phyloP scores from a whole-genome alignment of 352 stramenopile species.

The Peronosclerospora sorghi region DNA sequence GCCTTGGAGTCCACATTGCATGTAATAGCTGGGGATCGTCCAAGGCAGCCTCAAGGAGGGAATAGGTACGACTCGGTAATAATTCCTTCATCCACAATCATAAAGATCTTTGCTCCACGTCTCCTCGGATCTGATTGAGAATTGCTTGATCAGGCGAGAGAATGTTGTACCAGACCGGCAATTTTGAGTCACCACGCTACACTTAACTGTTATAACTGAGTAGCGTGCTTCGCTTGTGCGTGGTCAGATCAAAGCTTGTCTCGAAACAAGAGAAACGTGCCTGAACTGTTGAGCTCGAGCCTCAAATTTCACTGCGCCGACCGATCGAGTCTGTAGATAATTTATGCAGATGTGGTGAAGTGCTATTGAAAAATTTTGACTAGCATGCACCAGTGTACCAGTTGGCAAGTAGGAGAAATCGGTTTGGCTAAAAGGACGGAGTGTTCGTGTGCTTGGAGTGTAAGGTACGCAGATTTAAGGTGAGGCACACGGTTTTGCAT shows the following conservation, averaged over 20 bases:
- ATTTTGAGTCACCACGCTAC: conserved; percentile 92
- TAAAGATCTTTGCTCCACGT: conserved; percentile 94
- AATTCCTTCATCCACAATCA: conserved; percentile 92
- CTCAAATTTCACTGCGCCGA: too few relatives aligned
- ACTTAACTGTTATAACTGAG: conserved; percentile 94
- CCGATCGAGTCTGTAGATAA: conserved; percentile 85
- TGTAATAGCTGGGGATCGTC: conserved; percentile 86
- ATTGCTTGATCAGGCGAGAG: conserved; percentile 88
- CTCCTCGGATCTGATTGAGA: conserved; percentile 91
- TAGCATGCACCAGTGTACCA: too few relatives aligned
- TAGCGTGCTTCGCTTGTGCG: conserved; percentile 78
- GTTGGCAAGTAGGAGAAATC: too few relatives aligned
- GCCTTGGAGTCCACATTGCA: conserved; percentile 86
- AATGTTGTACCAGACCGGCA: conserved; percentile 96
- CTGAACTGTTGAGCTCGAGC: conserved; percentile 89
- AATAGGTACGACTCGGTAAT: conserved; percentile 89
- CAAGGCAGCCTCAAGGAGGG: conserved; percentile 88
- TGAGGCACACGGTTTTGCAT: too few relatives aligned
- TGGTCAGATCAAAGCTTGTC: conserved; percentile 88
- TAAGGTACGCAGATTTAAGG: too few relatives aligned
- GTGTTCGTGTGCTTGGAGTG: too few relatives aligned
- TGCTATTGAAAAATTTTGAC: too few relatives aligned
- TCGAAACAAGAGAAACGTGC: conserved; percentile 87
- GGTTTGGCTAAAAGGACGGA: too few relatives aligned
- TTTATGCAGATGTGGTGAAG: conserved; percentile 88